These are phyloP conservation scores for Claviceps cyperi DNA, from an alignment of 2,329 filamentous ascomycete species.

Conservation along the genomic window DNA sequence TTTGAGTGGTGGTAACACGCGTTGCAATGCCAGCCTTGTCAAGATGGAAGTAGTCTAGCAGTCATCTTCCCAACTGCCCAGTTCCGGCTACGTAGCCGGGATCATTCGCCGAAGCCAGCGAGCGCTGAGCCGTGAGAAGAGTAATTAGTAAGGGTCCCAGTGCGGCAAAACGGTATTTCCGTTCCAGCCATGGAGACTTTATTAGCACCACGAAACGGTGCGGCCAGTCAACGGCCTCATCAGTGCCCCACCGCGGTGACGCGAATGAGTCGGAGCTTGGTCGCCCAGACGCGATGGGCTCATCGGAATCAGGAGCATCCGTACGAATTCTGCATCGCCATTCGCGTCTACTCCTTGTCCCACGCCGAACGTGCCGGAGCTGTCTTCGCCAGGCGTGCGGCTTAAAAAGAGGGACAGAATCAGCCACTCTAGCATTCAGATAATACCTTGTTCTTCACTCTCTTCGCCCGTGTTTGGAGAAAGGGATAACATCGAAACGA, in stretches of 20 bases:
- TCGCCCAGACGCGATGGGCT: conserved; percentile 7
- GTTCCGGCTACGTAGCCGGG: no score
- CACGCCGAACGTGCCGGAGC: neutral
- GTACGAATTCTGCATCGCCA: neutral
- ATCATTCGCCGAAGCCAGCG: no score
- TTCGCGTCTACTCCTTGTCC: neutral
- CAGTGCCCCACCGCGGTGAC: neutral
- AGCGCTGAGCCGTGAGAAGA: no score
- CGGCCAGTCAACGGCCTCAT: neutral
- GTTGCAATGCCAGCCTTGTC: no score
- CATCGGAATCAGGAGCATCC: conserved; percentile 1
- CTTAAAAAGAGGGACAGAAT: neutral
- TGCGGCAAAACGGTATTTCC: conserved; percentile 10
- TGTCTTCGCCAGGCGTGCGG: neutral
- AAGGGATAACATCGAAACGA: neutral
- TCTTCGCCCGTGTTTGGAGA: neutral
- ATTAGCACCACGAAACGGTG: no score
- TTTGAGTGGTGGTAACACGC: no score
- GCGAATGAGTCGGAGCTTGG: conserved; percentile 12
- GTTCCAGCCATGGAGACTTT: neutral
- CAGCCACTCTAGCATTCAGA: neutral
- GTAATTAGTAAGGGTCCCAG: neutral
- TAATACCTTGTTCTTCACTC: neutral
- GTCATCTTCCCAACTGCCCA: no score
- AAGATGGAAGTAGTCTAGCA: no score